These are phyloP conservation scores for Centrapalus pauciflorus DNA, from an alignment of 129 eudicot genomes.

Conservation along the genomic window DNA sequence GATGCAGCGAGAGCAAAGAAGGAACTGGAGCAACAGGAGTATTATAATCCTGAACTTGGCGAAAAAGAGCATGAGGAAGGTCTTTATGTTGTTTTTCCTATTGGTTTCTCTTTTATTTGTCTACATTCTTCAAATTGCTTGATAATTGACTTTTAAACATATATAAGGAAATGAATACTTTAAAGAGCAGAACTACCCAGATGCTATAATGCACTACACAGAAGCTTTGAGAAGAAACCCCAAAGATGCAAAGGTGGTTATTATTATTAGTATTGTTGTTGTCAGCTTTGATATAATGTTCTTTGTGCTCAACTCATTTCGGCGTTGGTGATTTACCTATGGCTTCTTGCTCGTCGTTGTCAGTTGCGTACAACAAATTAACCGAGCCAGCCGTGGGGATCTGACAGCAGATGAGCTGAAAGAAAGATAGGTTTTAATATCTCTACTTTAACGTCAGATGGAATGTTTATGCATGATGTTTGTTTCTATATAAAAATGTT, in stretches of 20 bases:
- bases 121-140: neutral
- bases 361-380: conserved; percentile 88
- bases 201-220: conserved; percentile 79
- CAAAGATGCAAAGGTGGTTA: conserved; percentile 62
- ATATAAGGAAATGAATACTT: conserved; percentile 73
- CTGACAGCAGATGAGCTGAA: conserved; percentile 83
- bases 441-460: too few species aligned
- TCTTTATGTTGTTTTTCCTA: neutral
- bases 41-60: conserved; percentile 76
- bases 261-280: too few species aligned
- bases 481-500: too few species aligned
- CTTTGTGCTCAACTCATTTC: neutral
- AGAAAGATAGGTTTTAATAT: conserved; percentile 95
- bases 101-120: too few species aligned
- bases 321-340: neutral
- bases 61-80: conserved; percentile 99
- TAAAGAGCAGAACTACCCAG: conserved; percentile 91
- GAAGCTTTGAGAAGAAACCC: conserved; percentile 93
- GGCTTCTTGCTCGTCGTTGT: neutral
- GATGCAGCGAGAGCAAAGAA: conserved; percentile 97
- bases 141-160: neutral
- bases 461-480: too few species aligned
- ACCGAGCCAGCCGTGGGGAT: conserved; percentile 94
- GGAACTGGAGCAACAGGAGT: conserved; percentile 88
- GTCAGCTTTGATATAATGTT: neutral